These are phyloP conservation scores for Ambrosia artemisiifolia DNA, from an alignment of 129 eudicot genomes.

Conservation along the genomic window DNA sequence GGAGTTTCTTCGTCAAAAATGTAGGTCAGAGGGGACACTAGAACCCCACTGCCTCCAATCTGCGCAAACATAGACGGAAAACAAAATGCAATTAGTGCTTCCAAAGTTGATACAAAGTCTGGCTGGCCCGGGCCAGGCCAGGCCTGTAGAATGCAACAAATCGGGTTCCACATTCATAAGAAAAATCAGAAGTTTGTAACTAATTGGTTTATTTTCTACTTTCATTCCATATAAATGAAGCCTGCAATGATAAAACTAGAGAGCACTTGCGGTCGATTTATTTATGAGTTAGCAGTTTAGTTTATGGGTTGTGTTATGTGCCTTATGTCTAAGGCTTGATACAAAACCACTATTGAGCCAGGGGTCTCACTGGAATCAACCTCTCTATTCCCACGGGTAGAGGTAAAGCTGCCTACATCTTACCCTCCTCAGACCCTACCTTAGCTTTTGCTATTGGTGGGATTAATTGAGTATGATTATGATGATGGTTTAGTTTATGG, in stretches of 20 bases:
- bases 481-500: not conserved
- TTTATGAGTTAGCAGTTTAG: not conserved
- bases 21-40: slow-evolving; percentile 83
- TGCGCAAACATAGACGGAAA: slow-evolving; percentile 27
- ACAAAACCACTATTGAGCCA: too few relatives aligned
- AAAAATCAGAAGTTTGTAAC: not conserved
- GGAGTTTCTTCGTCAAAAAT: slow-evolving; percentile 94
- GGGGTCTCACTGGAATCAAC: too few relatives aligned
- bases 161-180: not conserved
- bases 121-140: too few relatives aligned
- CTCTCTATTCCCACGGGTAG: too few relatives aligned
- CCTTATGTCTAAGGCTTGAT: too few relatives aligned
- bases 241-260: not conserved
- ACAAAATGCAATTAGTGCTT: not conserved
- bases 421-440: too few relatives aligned
- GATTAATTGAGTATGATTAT: too few relatives aligned
- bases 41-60: slow-evolving; percentile 96
- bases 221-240: not conserved
- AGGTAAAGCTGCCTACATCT: too few relatives aligned
- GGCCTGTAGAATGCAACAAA: not conserved
- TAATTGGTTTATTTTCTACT: not conserved
- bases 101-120: not conserved
- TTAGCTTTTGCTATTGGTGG: too few relatives aligned
- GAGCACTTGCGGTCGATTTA: not conserved
- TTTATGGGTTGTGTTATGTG: too few relatives aligned